Base-by-base conservation (phyloP, 306 rosid species). In the Calophaca sinica region DNA sequence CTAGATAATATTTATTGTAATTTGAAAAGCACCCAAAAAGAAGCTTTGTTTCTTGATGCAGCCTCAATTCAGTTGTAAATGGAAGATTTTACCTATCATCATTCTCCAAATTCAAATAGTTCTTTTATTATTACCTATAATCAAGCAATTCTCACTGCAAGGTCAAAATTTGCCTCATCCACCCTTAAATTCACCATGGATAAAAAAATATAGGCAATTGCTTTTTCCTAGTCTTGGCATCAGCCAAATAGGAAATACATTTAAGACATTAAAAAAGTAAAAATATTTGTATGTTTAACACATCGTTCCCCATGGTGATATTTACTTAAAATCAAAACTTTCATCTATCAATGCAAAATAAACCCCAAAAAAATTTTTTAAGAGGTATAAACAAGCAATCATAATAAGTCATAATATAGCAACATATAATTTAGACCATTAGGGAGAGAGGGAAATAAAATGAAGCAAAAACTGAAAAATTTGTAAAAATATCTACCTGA, bases 401-500 rank as follows among this genome's bases (percentile, higher is more conserved):
- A 33, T 4, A 33, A 1, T 20, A 20, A 39, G 7, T 39, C 80
- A 9, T 29, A 5, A 63, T 64, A 75, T 50, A 51, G 35, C 42
- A 75, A 41, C 57, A 10, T 39, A 28, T 2, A 28, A 41, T 7
- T 75, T 51, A 11, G 4, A 59, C 48, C 38, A 13, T 50, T 9
- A n/a, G 9, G 73, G 46, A 29, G 45, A 15, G 62, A 0, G 26
- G 26, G 26, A 29, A 38, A 32, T 1, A 35, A 9, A 59, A 60
- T 36, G 76, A 68, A 49, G 46, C 70, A 77, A 42, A 53, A 53
- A 31, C 57, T 52, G 38, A 14, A 44, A 8, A 54, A 31, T 2
- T 9, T 26, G 12, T 7, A 48, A 26, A 42, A 38, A 20, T 35
- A 15, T 39, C 55, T 29, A 70, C 58, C 41, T 41, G 4, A 50